phyloP scores from a whole-genome alignment of 164 flowering plant genomes.

The Liriodendron chinense region DNA sequence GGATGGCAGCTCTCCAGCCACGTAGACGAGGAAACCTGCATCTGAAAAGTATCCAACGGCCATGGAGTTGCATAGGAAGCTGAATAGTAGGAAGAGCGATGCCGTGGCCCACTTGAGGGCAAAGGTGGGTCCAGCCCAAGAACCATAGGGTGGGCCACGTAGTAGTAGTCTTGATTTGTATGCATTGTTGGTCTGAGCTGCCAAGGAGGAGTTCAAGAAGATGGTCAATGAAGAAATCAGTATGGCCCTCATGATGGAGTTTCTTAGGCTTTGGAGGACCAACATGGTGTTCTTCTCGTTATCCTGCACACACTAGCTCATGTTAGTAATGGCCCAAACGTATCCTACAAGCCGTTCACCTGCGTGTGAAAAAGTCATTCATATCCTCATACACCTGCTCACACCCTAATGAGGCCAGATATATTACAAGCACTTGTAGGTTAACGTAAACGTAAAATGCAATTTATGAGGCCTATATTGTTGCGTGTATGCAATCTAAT shows the following conservation, averaged over 20 bases:
- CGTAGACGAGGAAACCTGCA: constrained; percentile 51
- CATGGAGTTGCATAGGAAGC: constrained; percentile 73
- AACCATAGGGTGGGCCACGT: constrained; percentile 33
- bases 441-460: too few species aligned
- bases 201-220: constrained; percentile 38
- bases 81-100: constrained; percentile 34
- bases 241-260: constrained; percentile 53
- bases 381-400: too few species aligned
- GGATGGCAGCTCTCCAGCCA: constrained; percentile 13
- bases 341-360: too few species aligned
- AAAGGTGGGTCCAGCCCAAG: constrained; percentile 27
- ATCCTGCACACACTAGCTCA: constrained; percentile 34
- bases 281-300: constrained; percentile 56
- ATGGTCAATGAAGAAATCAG: constrained; percentile 49
- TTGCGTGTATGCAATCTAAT: too few species aligned
- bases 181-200: constrained; percentile 58
- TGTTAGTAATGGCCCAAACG: background rate
- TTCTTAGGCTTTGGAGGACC: constrained; percentile 73
- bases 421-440: too few species aligned
- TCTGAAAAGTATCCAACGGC: constrained; percentile 51
- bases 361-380: too few species aligned
- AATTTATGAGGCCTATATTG: too few species aligned
- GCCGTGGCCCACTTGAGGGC: constrained; percentile 51
- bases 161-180: constrained; percentile 44
- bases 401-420: too few species aligned